phyloP scores from a whole-genome alignment of 148 eudicot genomes.

The Vaccinium vitisidaea region DNA sequence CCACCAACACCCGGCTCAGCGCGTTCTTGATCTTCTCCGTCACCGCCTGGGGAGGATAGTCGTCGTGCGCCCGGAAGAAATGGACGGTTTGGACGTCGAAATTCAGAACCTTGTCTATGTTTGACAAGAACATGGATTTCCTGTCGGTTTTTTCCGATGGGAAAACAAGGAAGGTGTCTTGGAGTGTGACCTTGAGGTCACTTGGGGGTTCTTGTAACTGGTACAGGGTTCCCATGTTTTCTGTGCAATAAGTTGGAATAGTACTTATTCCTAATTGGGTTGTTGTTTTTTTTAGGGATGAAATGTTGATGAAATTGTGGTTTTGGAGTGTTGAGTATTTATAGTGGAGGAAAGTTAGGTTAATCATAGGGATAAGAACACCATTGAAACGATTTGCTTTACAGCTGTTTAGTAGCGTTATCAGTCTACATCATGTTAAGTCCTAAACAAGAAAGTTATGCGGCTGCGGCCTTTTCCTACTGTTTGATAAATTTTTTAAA shows the following conservation, averaged over 20 bases:
- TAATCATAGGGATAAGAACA: not conserved
- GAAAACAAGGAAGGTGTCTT: constrained; percentile 43
- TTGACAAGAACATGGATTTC: constrained; percentile 62
- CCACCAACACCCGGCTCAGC: constrained; percentile 43
- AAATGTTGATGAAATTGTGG: not conserved
- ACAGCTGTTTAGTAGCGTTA: too few relatives aligned
- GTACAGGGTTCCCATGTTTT: constrained; percentile 30
- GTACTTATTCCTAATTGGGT: not conserved
- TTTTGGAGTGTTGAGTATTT: not conserved
- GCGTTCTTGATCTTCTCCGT: constrained; percentile 34
- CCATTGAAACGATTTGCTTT: not conserved
- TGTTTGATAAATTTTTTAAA: too few relatives aligned
- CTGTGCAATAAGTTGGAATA: not conserved
- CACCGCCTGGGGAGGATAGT: constrained; percentile 50
- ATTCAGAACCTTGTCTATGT: constrained; percentile 83
- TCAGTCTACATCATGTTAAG: too few relatives aligned
- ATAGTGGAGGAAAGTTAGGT: not conserved
- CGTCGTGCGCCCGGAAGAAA: constrained; percentile 53
- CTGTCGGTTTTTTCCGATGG: constrained; percentile 45
- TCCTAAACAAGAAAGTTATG: too few relatives aligned
- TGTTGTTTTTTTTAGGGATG: not conserved
- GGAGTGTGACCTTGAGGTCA: constrained; percentile 57
- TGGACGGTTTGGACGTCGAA: constrained; percentile 84
- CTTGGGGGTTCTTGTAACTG: constrained; percentile 19
- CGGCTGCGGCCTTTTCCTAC: too few relatives aligned